Evolutionary conservation across 2,329 filamentous ascomycete species (phyloP), one percentile per base, ranked within the genome.

Genomic region (Magnaporthales sp.): DNA sequence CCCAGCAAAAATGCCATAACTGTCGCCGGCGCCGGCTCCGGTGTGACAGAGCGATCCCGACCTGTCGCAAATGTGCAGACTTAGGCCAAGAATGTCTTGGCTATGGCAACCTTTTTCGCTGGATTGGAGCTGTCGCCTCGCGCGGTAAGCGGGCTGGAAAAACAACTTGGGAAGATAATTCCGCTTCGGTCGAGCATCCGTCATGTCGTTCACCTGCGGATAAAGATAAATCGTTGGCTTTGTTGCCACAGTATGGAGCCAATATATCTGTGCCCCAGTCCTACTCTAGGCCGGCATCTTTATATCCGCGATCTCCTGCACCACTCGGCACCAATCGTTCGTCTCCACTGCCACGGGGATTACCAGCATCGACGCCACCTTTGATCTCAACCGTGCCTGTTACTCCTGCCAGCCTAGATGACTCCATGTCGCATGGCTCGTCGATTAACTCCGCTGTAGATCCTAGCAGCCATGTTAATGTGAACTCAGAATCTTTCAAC

Each of bases 1-100:
- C 65, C 26, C 46, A 38, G 63, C 63, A 65, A 15, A 65, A 65
- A 58, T 65, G 63, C 63, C 63, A 65, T 22, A 65, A 65, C 63
- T 65, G 63, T 38, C 32, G 63, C 24, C 63, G 63, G 7, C 63
- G 63, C 9, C 32, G 63, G 2, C 22, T 54, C 10, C 32, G 32
- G 32, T 65, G 63, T 29, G 63, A 65, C 46, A 24, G 63, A 46
- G 24, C 63, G 15, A 26, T 65, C 15, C 63, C 63, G 32, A 10
- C 63, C 7, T 65, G 63, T 26, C 46, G 15, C 19, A 65, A 65
- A n/a, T 65, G 63, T 29, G 46, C 46, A 15, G 26, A 24, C 15
- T 3, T 27, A 22, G 46, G 63, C 24, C 63, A 65, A 29, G 46
- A 65, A 51, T 65, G 63, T 56, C 63, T 65, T 15, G 63, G 63